Percentiles rank a stretch among this genome's conserved stretches.
Evolutionary conservation across 495 filamentous ascomycete species (phyloP).

Genomic region (Usnea hakonensis): DNA sequence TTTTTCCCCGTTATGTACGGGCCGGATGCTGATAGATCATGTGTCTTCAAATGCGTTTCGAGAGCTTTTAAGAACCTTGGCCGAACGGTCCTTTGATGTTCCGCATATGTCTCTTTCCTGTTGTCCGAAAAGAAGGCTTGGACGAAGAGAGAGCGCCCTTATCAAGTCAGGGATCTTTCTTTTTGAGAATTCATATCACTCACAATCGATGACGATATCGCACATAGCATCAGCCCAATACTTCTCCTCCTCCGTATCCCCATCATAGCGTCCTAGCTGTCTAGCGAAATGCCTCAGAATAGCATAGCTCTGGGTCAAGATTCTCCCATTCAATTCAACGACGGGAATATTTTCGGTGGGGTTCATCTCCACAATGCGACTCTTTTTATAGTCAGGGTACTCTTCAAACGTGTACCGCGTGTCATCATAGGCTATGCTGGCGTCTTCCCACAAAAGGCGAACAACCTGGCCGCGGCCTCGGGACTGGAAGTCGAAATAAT

Average conservation of each 20-base stretch:
- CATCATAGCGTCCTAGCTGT: slow-evolving; percentile 35
- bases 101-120: slow-evolving; percentile 20
- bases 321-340: slow-evolving; percentile 35
- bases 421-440: slow-evolving; percentile 36
- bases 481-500: slow-evolving; percentile 37
- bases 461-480: slow-evolving; percentile 41
- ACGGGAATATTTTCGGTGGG: slow-evolving; percentile 33
- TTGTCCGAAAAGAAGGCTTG: slow-evolving; percentile 24
- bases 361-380: slow-evolving; percentile 29
- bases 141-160: slow-evolving; percentile 29
- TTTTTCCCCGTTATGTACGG: slow-evolving; percentile 23
- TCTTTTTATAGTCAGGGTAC: slow-evolving; percentile 33
- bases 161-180: no score
- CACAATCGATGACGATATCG: slow-evolving; percentile 39
- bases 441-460: slow-evolving; percentile 35
- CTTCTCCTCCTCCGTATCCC: slow-evolving; percentile 35
- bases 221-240: slow-evolving; percentile 37
- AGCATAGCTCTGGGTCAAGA: slow-evolving; percentile 35
- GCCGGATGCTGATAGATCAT: slow-evolving; percentile 20
- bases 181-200: background rate
- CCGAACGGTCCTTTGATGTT: slow-evolving; percentile 21
- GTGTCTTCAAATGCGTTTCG: slow-evolving; percentile 22
- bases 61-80: slow-evolving; percentile 18
- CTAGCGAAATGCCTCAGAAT: slow-evolving; percentile 37
- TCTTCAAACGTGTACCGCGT: slow-evolving; percentile 36